Evolutionary conservation across 164 flowering plant genomes (phyloP).

Genomic region (Chimonanthus salicifolius): DNA sequence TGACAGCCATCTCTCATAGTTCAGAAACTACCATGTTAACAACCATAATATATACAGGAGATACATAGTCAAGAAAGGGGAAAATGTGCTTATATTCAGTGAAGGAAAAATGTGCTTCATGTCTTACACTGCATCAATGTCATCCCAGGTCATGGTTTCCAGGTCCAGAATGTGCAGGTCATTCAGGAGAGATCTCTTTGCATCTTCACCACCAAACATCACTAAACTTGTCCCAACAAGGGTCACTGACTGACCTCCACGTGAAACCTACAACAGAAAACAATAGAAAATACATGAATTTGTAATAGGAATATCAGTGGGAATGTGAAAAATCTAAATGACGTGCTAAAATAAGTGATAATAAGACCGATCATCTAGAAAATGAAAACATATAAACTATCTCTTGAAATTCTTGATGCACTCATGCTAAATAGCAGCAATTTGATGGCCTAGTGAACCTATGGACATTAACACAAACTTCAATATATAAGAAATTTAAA

Average conservation of each 20-base stretch:
- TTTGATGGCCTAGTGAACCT: no score
- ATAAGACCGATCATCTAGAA: no score
- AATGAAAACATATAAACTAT: no score
- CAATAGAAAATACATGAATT: neutral
- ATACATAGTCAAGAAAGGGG: no score
- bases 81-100: neutral
- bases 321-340: no score
- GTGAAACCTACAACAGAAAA: conserved; percentile 72
- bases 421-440: no score
- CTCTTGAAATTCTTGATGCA: no score
- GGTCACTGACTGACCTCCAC: conserved; percentile 96
- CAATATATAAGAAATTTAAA: no score
- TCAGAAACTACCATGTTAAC: neutral
- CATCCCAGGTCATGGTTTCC: conserved; percentile 99
- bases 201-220: conserved; percentile 99
- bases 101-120: neutral
- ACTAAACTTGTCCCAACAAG: conserved; percentile 81
- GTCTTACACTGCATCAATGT: conserved; percentile 92
- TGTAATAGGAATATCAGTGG: no score
- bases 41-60: no score
- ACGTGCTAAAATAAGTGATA: no score
- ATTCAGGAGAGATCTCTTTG: conserved; percentile 85
- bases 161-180: conserved; percentile 96
- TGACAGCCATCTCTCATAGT: neutral
- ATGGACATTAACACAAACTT: no score